A percentile compares a stretch with the other conserved stretches of the same genome.
Conservation (phyloP, 495 filamentous ascomycete genomes). For the Penicillium mononematosum region DNA sequence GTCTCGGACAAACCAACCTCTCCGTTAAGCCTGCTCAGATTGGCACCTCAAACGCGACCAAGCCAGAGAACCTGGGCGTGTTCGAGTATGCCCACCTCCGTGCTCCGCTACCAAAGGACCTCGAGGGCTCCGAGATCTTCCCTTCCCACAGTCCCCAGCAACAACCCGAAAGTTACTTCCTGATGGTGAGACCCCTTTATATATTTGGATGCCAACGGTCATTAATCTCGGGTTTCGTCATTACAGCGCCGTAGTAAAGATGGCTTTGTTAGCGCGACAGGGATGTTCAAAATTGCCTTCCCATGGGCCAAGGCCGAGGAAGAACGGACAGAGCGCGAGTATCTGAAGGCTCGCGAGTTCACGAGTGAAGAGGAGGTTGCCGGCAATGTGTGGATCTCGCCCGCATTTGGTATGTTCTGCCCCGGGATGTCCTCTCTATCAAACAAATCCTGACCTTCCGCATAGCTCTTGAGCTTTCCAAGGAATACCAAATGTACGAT, state of each 20-base stretch:
- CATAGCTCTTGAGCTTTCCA: constrained; percentile 75
- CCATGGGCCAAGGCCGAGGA: constrained; percentile 85
- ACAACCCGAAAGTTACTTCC: constrained; percentile 84
- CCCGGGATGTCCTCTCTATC: background rate
- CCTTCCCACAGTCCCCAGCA: constrained; percentile 55
- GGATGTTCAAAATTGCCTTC: constrained; percentile 99
- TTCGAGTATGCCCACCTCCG: constrained; percentile 97
- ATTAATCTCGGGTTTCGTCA: constrained; percentile 8
- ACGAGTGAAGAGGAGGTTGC: constrained; percentile 91
- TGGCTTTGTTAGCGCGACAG: constrained; percentile 91
- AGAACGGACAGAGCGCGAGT: constrained; percentile 82
- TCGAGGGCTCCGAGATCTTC: constrained; percentile 88
- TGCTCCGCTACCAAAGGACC: constrained; percentile 82
- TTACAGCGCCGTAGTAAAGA: constrained; percentile 82
- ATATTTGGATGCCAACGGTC: background rate
- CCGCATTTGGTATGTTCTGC: constrained; percentile 63
- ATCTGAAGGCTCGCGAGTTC: constrained; percentile 70
- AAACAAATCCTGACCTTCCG: constrained; percentile 6
- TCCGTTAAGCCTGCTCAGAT: constrained; percentile 70
- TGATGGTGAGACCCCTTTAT: constrained; percentile 67
- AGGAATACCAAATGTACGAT: constrained; percentile 75
- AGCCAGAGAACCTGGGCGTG: constrained; percentile 68
- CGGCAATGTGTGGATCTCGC: constrained; percentile 94
- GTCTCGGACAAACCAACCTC: constrained; percentile 88
- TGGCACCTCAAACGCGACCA: constrained; percentile 62